Conservation (phyloP, 805 yeast species). For the Metschnikowia kofuensis region DNA sequence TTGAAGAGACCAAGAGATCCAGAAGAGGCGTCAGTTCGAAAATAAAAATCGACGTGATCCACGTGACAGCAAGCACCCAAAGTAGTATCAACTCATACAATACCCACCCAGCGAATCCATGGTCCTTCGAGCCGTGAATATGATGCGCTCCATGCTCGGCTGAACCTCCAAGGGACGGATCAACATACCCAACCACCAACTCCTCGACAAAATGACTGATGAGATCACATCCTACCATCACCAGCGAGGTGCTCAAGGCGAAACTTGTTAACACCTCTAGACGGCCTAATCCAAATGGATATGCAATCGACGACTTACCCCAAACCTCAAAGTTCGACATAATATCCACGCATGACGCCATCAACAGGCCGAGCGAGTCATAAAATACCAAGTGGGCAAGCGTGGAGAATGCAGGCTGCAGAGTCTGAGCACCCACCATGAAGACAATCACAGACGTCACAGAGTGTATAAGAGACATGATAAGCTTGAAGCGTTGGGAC, state of each 20-base stretch:
- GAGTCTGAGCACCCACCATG: slow-evolving; percentile 53
- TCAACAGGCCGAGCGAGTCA: slow-evolving; percentile 75
- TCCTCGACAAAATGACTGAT: slow-evolving; percentile 87
- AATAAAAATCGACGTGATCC: slow-evolving; percentile 34
- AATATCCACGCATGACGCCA: slow-evolving; percentile 68
- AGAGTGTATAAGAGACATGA: slow-evolving; percentile 60
- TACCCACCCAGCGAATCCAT: slow-evolving; percentile 23
- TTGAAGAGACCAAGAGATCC: slow-evolving; percentile 23
- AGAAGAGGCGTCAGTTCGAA: slow-evolving; percentile 33
- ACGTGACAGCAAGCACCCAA: slow-evolving; percentile 19
- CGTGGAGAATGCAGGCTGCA: slow-evolving; percentile 63
- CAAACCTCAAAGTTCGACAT: slow-evolving; percentile 93
- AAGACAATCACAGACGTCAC: slow-evolving; percentile 54
- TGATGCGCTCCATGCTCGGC: slow-evolving; percentile 37
- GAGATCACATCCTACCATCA: slow-evolving; percentile 89
- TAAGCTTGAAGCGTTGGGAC: slow-evolving; percentile 56
- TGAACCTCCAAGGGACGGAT: slow-evolving; percentile 18
- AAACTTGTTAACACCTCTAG: slow-evolving; percentile 85
- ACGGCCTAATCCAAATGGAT: slow-evolving; percentile 93
- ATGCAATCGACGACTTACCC: slow-evolving; percentile 74
- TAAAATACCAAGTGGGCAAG: slow-evolving; percentile 85
- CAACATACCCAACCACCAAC: slow-evolving; percentile 40
- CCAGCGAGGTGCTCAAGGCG: slow-evolving; percentile 76
- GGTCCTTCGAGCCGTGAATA: slow-evolving; percentile 29
- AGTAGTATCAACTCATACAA: slow-evolving; percentile 28